A percentile compares a stretch with the other conserved stretches of the same genome.
These are phyloP conservation scores for Biscogniauxia sp. DNA, from an alignment of 2,329 filamentous ascomycete species.

Conservation along the genomic window DNA sequence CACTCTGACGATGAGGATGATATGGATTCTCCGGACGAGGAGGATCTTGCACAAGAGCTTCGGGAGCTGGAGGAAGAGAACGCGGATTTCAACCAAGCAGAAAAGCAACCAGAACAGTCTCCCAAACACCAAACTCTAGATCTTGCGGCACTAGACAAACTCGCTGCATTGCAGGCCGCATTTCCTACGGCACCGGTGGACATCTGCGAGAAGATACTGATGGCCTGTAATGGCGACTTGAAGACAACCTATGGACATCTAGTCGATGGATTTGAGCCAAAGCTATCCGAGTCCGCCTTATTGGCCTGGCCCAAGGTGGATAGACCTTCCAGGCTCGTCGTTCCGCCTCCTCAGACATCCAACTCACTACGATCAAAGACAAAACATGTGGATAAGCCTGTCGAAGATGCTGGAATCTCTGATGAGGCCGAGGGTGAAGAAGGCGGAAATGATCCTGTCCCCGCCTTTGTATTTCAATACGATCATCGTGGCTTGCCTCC, in stretches of 20 bases:
- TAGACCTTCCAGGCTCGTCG: neutral
- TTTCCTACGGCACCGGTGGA: slow-evolving; percentile 41
- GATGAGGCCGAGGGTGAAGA: slow-evolving; percentile 28
- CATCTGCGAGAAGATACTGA: slow-evolving; percentile 37
- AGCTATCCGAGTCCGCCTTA: slow-evolving; percentile 25
- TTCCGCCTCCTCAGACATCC: neutral
- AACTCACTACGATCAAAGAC: neutral
- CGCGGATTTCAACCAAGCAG: slow-evolving; percentile 20
- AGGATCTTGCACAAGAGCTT: slow-evolving; percentile 43
- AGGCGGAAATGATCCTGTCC: slow-evolving; percentile 18
- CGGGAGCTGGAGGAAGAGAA: slow-evolving; percentile 42
- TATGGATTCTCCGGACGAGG: slow-evolving; percentile 13
- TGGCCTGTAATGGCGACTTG: slow-evolving; percentile 34
- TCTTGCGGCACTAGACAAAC: slow-evolving; percentile 32
- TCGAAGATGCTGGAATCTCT: neutral
- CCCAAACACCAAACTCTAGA: slow-evolving; percentile 9
- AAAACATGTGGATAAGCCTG: neutral
- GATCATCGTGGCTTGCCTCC: slow-evolving; percentile 39
- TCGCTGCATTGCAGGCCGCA: slow-evolving; percentile 38
- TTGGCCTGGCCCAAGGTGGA: slow-evolving; percentile 1
- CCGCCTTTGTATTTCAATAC: slow-evolving; percentile 31
- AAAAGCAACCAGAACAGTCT: slow-evolving; percentile 6
- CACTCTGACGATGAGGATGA: neutral
- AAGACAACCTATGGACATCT: slow-evolving; percentile 39
- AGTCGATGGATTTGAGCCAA: slow-evolving; percentile 29